phyloP scores from a whole-genome alignment of 805 yeast species.

The Saccharomycopsis fermentans region DNA sequence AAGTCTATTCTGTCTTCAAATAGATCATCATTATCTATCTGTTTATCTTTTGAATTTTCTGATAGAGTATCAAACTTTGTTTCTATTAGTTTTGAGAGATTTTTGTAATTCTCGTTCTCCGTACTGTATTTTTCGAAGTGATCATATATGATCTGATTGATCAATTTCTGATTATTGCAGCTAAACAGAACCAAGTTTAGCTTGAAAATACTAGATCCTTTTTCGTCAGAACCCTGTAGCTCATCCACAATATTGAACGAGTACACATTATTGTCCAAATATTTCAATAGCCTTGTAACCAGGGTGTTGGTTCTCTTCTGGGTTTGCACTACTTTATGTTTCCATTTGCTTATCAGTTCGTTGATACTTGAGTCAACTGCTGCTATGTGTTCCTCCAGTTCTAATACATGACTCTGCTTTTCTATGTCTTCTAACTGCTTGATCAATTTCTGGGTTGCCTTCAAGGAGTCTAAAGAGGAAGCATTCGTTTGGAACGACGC shows the following conservation, averaged over 20 bases:
- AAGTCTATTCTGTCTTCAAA: not conserved
- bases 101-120: not conserved
- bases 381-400: too few relatives aligned
- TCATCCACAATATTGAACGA: constrained; percentile 15
- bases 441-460: not conserved
- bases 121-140: constrained; percentile 1
- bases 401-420: not conserved
- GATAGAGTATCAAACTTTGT: not conserved
- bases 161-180: constrained; percentile 8
- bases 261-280: constrained; percentile 15
- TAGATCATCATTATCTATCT: not conserved
- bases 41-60: not conserved
- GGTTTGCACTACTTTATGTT: constrained; percentile 1
- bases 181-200: constrained; percentile 2
- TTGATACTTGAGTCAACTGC: not conserved
- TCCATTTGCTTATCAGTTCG: constrained; percentile 4
- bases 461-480: not conserved
- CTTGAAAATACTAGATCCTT: constrained; percentile 1
- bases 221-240: constrained; percentile 4
- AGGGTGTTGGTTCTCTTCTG: constrained; percentile 10
- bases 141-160: constrained; percentile 15
- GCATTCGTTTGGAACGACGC: not conserved
- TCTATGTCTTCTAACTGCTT: not conserved
- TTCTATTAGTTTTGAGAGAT: not conserved
- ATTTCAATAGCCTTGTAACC: constrained; percentile 5